Evolutionary conservation across 2,329 filamentous ascomycete genomes (phyloP).

Genomic region (Keithomyces neogunnii): DNA sequence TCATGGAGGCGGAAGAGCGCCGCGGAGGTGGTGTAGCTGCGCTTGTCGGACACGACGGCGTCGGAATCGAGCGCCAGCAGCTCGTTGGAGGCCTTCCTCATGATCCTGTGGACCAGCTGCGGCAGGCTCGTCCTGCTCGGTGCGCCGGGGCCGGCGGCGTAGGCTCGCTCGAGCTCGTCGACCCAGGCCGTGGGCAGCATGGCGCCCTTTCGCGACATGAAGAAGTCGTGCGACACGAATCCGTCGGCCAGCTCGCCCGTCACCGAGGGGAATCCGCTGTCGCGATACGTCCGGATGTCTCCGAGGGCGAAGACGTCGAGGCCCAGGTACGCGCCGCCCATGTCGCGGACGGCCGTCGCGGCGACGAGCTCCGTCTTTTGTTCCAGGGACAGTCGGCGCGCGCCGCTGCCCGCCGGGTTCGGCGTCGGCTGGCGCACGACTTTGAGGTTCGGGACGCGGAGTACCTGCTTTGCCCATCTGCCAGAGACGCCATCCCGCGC

Average conservation of each 20-base stretch:
- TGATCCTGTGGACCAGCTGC: not conserved
- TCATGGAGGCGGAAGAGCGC: too few species aligned
- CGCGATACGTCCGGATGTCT: slow-evolving; percentile 8
- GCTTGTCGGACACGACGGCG: too few species aligned
- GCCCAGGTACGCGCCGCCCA: slow-evolving; percentile 15
- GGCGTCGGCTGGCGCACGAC: slow-evolving; percentile 23
- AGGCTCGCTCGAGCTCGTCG: not conserved
- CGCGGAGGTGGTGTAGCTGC: too few species aligned
- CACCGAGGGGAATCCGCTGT: not conserved
- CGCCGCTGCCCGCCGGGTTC: not conserved
- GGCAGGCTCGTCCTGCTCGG: not conserved
- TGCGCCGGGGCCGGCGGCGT: not conserved
- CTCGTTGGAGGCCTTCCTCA: not conserved
- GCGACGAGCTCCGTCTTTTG: slow-evolving; percentile 16
- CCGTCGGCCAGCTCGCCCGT: not conserved
- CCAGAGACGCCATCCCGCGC: slow-evolving; percentile 5
- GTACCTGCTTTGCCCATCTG: slow-evolving; percentile 16
- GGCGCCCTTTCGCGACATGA: not conserved
- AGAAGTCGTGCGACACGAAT: not conserved
- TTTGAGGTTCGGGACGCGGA: slow-evolving; percentile 12
- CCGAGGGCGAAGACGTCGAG: slow-evolving; percentile 13
- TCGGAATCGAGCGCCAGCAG: too few species aligned
- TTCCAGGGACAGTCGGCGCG: slow-evolving; percentile 10
- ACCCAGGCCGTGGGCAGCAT: not conserved
- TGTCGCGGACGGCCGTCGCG: slow-evolving; percentile 11